Base-by-base conservation (phyloP, 331 rosid genomes). In the Saraca asoca region DNA sequence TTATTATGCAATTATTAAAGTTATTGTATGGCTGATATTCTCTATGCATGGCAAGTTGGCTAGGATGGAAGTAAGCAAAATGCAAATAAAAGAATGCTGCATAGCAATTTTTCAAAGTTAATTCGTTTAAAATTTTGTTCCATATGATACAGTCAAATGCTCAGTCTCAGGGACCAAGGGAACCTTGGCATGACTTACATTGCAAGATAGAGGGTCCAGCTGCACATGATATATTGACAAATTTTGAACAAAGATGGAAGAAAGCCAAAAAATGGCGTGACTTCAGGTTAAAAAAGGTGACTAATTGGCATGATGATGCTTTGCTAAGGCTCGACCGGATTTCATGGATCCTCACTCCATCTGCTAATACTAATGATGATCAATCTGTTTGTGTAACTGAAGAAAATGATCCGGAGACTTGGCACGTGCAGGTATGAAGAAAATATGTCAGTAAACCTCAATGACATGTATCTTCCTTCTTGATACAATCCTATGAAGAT, bases 171-270 rank as follows among this genome's bases (percentile, higher is more conserved):
- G 91, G 81, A 34, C 95, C 89, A 68, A 88, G 95, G 71, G 74
- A 88, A 20, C 89, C 95, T n/a, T 88, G 95, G 95, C 95, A 88
- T 62, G 95, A 88, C 70, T 70, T 83, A 20, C 95, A 88, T 55
- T 85, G 95, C 72, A 88, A 85, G 71, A 49, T 88, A 17, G 95
- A 88, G 70, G 95, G 95, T 54, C 95, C 91, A n/a, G 91, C 95
- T 55, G 95, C 95, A 51, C 85, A 85, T 70, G 95, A 88, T 79
- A 77, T 88, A 75, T 56, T 88, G 57, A 81, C 77, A 13, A 85
- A 83, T 51, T 88, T 85, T 66, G 95, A 88, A 58, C 95, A 85
- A 81, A 83, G 91, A 78, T 81, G 91, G 85, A 81, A 12, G 76
- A 88, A 88, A 60, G 83, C 86, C 19, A 85, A 78, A 51, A 88